phyloP scores from a whole-genome alignment of 768 basidiomycete species.

The Pleurotus giganteus region DNA sequence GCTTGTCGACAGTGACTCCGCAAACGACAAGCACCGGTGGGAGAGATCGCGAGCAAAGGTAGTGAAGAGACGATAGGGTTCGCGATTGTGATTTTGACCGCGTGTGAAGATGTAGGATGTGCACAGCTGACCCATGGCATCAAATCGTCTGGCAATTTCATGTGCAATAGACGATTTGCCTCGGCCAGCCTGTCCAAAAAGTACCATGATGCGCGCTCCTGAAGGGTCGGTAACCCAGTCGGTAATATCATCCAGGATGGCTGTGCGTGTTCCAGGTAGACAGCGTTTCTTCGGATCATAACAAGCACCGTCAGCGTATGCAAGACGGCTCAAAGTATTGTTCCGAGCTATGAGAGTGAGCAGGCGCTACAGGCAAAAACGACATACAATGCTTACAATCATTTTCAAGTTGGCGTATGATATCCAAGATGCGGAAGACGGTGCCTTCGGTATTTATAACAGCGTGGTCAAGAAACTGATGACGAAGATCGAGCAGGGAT shows the following conservation, averaged over 20 bases:
- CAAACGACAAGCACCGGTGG: not conserved
- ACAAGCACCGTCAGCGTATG: slow-evolving; percentile 5
- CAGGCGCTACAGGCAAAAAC: too few species aligned
- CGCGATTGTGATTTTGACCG: slow-evolving; percentile 13
- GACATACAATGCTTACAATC: not conserved
- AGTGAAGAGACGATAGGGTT: slow-evolving; percentile 22
- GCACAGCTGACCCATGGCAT: slow-evolving; percentile 22
- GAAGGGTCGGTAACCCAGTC: slow-evolving; percentile 18
- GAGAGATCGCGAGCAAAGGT: slow-evolving; percentile 27
- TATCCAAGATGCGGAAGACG: not conserved
- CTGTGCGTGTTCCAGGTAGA: slow-evolving; percentile 20
- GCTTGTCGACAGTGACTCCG: not conserved
- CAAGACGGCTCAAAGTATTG: not conserved
- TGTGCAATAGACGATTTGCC: slow-evolving; percentile 38
- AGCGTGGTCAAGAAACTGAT: not conserved
- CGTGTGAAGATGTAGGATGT: slow-evolving; percentile 31
- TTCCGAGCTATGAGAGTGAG: too few species aligned
- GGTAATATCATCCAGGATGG: slow-evolving; percentile 21
- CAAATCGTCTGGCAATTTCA: slow-evolving; percentile 24
- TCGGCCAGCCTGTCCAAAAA: slow-evolving; percentile 23
- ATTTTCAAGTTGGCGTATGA: not conserved
- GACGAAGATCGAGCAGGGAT: not conserved
- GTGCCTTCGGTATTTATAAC: not conserved
- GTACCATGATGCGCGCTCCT: not conserved
- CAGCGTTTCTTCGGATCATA: slow-evolving; percentile 13